Percentiles rank a stretch among this genome's conserved stretches.
Conservation (phyloP, 2,329 filamentous ascomycete species). For the Stagonosporopsis chrysanthemi region DNA sequence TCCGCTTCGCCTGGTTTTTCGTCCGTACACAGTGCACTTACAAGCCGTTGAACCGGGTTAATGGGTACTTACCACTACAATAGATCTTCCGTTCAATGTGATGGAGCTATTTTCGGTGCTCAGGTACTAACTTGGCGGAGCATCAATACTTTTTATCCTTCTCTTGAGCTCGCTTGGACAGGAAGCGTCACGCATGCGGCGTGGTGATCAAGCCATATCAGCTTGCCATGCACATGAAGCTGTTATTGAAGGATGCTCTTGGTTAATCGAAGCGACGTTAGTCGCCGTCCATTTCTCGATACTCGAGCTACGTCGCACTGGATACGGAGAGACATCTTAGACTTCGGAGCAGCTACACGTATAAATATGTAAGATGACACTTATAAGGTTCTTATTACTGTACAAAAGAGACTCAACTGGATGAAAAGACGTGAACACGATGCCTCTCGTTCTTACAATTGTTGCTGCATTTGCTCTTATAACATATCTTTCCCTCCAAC, state of each 20-base stretch:
- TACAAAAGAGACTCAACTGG: no score
- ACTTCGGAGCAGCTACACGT: neutral
- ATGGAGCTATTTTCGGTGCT: neutral
- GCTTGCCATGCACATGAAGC: neutral
- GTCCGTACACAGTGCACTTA: neutral
- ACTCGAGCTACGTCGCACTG: neutral
- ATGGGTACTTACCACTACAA: neutral
- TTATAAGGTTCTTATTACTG: neutral
- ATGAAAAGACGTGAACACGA: neutral
- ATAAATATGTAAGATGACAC: neutral
- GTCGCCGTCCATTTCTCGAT: slow-evolving; percentile 11
- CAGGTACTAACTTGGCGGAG: neutral
- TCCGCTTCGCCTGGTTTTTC: neutral
- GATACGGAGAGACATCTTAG: neutral
- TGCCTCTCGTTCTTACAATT: slow-evolving; percentile 3
- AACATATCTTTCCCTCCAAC: neutral
- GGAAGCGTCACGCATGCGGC: slow-evolving; percentile 15
- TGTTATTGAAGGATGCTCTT: slow-evolving; percentile 3
- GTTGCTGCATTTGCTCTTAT: neutral
- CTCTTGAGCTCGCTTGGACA: slow-evolving; percentile 9
- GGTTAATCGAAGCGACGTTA: slow-evolving; percentile 2
- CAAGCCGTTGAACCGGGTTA: neutral
- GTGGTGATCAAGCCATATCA: neutral
- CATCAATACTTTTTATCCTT: neutral
- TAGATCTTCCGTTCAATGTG: neutral